Evolutionary conservation across 2,329 filamentous ascomycete genomes (phyloP).

Genomic region (Aspergillus aculeatinus): DNA sequence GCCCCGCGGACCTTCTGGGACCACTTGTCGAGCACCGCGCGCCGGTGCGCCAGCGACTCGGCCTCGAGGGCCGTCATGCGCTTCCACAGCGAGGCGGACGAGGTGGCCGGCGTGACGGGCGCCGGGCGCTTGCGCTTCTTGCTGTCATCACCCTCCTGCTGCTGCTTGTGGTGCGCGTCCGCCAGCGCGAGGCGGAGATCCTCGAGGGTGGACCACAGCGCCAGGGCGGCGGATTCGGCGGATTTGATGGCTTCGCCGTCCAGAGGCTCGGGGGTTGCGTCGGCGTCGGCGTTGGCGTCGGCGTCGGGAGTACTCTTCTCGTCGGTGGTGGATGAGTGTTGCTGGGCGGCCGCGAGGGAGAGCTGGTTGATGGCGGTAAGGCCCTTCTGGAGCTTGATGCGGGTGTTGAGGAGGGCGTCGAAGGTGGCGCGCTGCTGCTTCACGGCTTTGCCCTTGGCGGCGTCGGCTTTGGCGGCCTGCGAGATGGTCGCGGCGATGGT

Average conservation of each 20-base stretch:
- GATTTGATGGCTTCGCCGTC: constrained; percentile 60
- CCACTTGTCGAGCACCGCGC: constrained; percentile 83
- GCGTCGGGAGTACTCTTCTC: constrained; percentile 36
- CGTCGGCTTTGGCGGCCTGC: constrained; percentile 71
- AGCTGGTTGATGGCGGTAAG: constrained; percentile 79
- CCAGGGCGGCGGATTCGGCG: constrained; percentile 80
- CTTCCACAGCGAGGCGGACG: constrained; percentile 69
- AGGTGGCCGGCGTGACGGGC: constrained; percentile 51
- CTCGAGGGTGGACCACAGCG: constrained; percentile 72
- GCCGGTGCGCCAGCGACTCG: constrained; percentile 60
- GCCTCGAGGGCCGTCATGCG: constrained; percentile 67
- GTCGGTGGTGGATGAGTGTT: constrained; percentile 34
- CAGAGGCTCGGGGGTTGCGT: background rate
- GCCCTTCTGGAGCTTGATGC: constrained; percentile 91
- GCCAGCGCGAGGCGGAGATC: constrained; percentile 43
- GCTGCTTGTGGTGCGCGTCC: constrained; percentile 34
- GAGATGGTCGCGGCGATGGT: constrained; percentile 63
- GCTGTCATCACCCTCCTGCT: constrained; percentile 24
- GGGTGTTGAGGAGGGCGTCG: constrained; percentile 81
- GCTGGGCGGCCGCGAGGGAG: constrained; percentile 41
- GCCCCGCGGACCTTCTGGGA: constrained; percentile 69
- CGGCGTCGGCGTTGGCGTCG: constrained; percentile 40
- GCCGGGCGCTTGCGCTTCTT: constrained; percentile 51
- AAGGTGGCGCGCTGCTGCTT: constrained; percentile 83
- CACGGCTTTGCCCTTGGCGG: constrained; percentile 81